Base-by-base conservation (phyloP, 345 rosid genomes). In the Eutrema yunnanense region DNA sequence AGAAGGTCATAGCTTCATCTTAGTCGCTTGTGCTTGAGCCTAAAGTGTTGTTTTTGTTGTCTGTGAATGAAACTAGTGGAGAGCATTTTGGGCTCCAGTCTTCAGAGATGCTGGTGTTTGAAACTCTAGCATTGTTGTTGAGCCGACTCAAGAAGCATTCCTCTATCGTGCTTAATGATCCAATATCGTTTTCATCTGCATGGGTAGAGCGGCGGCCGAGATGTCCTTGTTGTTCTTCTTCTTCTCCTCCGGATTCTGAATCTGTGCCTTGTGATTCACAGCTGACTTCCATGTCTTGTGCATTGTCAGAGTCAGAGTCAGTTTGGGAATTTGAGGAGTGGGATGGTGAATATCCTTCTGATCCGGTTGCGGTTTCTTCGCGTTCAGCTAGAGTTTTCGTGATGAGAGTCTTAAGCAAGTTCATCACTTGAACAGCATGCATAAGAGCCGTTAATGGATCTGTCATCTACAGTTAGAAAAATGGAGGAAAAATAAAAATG, bases 341-440 rank as follows among this genome's bases (percentile, higher is more conserved):
- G 76, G 82, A 76, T 30, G 98, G 85, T 52, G 96, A 91, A 79
- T 80, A 89, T 54, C 83, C 92, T 65, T 71, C 73, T 50, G 80
- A 77, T 68, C 87, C 94, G 0, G 80, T 76, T 8, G 83, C 80
- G 30, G 81, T 54, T 71, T 86, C 95, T 78, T 94, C 93, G 1
- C 95, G 92, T 30, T 90, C 93, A 58, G 93, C 81, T 9, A 84
- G 63, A 19, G 81, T 81, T 72, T 56, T 86, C 36, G 79, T 83
- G 67, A 91, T 95, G 44, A 95, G 80, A 67, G 90, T 89, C 85
- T 91, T 86, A 33, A 94, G 96, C 78, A 91, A 83, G 87, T 94
- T 94, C 98, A 94, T 94, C 10, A 94, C 95, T 91, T 88, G 97
- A 37, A 95, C 96, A 65, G 97, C 97, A 62, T 89, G 97, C 99